Evolutionary conservation across 805 yeast genomes (phyloP).

Genomic region (Dipodascus geniculatus): DNA sequence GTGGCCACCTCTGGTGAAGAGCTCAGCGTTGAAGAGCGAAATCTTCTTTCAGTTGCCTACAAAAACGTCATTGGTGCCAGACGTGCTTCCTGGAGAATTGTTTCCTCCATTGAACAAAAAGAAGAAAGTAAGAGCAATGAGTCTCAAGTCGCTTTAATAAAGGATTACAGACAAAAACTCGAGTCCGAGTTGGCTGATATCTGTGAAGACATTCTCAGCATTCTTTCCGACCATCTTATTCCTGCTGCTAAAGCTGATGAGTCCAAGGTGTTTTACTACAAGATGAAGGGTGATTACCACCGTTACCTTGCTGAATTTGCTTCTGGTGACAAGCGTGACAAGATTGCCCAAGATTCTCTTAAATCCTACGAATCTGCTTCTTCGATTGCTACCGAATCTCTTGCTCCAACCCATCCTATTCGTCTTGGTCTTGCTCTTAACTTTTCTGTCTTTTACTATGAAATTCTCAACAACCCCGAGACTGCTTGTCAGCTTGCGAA

Average conservation of each 20-base stretch:
- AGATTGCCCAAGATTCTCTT: constrained; percentile 82
- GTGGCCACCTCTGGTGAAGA: constrained; percentile 96
- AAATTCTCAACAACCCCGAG: constrained; percentile 95
- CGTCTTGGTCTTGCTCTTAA: constrained; percentile 95
- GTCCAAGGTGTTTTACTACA: constrained; percentile 94
- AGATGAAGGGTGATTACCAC: constrained; percentile 99
- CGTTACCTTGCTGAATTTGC: constrained; percentile 98
- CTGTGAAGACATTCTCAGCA: constrained; percentile 86
- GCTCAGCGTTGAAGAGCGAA: constrained; percentile 94
- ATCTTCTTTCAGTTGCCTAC: constrained; percentile 92
- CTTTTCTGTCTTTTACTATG: constrained; percentile 96
- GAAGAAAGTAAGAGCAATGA: constrained; percentile 95
- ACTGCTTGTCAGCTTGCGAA: constrained; percentile 98
- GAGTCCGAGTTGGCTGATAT: constrained; percentile 86
- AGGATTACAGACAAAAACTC: constrained; percentile 89
- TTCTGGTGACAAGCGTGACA: constrained; percentile 79
- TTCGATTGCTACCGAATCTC: constrained; percentile 91
- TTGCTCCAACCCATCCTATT: constrained; percentile 98
- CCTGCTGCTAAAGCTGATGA: constrained; percentile 94
- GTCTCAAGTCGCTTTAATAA: constrained; percentile 76
- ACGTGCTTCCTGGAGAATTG: constrained; percentile 99
- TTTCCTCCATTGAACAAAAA: constrained; percentile 94
- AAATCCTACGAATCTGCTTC: constrained; percentile 94
- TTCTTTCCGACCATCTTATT: constrained; percentile 79
- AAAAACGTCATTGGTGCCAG: constrained; percentile 98